A percentile compares a stretch with the other conserved stretches of the same genome.
These are phyloP conservation scores for Microbotryum intermedium DNA, from an alignment of 1,284 basidiomycete genomes.

Conservation along the genomic window DNA sequence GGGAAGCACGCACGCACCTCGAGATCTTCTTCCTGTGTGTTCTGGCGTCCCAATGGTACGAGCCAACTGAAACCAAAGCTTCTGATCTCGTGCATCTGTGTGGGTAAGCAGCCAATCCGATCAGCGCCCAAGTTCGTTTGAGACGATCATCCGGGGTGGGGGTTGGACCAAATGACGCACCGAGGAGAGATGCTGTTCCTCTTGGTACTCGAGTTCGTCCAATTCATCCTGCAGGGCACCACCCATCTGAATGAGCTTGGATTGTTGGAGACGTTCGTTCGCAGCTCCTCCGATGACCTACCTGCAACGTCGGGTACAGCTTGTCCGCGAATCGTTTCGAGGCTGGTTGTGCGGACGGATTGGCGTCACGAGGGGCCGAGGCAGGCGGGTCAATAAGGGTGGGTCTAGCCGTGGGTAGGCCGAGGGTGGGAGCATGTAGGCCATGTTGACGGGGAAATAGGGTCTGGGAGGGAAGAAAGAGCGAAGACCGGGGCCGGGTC, in stretches of 20 bases:
- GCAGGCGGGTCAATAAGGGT: conserved; percentile 5
- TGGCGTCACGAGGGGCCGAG: conserved; percentile 1
- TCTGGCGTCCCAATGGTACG: conserved; percentile 20
- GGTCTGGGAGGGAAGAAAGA: too few species aligned
- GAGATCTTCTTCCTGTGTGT: conserved; percentile 25
- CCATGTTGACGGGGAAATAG: too few species aligned
- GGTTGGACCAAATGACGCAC: background rate
- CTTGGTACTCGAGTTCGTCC: conserved; percentile 15
- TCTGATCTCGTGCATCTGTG: conserved; percentile 4
- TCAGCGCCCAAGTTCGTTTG: background rate
- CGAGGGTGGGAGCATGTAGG: too few species aligned
- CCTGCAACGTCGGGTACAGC: too few species aligned
- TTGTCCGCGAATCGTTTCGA: background rate
- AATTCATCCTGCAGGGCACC: conserved; percentile 15
- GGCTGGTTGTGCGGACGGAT: conserved; percentile 1
- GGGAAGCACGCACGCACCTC: conserved; percentile 4
- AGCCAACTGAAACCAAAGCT: conserved; percentile 22
- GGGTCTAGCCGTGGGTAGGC: background rate
- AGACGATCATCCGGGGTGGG: background rate
- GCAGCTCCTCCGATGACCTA: too few species aligned
- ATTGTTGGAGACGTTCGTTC: background rate
- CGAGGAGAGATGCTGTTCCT: conserved; percentile 4
- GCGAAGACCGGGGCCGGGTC: too few species aligned
- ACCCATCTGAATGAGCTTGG: background rate
- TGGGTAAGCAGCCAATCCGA: background rate